Evolutionary conservation across 768 basidiomycete species (phyloP).

Genomic region (Symmetrospora coprosmae): DNA sequence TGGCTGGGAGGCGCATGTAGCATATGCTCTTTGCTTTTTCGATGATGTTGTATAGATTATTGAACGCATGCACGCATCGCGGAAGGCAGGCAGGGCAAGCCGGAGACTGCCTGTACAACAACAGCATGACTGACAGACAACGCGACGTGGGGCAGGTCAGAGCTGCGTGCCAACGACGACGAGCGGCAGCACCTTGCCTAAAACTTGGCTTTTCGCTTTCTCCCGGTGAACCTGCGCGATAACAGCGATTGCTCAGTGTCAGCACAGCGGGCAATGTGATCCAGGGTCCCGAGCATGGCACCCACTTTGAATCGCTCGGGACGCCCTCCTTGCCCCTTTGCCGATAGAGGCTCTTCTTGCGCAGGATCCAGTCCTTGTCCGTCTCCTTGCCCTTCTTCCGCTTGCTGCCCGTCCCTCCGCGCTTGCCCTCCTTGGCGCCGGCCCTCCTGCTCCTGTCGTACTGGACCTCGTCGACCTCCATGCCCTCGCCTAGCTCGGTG

Average conservation of each 20-base stretch:
- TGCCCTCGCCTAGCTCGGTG: conserved; percentile 17
- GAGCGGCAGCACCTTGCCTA: no score
- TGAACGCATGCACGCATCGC: no score
- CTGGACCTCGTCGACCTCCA: conserved; percentile 40
- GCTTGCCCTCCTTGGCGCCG: conserved; percentile 45
- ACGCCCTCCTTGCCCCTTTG: conserved; percentile 72
- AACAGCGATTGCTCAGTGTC: neutral
- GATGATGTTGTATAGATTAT: no score
- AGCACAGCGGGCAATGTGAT: neutral
- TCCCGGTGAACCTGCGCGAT: conserved; percentile 83
- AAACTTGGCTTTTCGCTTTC: conserved; percentile 67
- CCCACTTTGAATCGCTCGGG: conserved; percentile 40
- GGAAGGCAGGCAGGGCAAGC: no score
- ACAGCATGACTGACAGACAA: no score
- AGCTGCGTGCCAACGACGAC: no score
- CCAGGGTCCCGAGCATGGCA: neutral
- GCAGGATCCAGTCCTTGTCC: conserved; percentile 80
- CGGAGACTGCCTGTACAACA: no score
- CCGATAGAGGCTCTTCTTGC: conserved; percentile 91
- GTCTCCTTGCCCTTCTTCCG: conserved; percentile 50
- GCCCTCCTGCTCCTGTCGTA: conserved; percentile 67
- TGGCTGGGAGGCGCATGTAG: no score
- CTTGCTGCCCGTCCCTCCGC: no score
- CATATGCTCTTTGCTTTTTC: no score
- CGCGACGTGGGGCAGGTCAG: no score